Percentiles rank a stretch among this genome's conserved stretches.
Evolutionary conservation across 2,329 filamentous ascomycete genomes (phyloP).

Genomic region (Ceratocystis harringtonii): DNA sequence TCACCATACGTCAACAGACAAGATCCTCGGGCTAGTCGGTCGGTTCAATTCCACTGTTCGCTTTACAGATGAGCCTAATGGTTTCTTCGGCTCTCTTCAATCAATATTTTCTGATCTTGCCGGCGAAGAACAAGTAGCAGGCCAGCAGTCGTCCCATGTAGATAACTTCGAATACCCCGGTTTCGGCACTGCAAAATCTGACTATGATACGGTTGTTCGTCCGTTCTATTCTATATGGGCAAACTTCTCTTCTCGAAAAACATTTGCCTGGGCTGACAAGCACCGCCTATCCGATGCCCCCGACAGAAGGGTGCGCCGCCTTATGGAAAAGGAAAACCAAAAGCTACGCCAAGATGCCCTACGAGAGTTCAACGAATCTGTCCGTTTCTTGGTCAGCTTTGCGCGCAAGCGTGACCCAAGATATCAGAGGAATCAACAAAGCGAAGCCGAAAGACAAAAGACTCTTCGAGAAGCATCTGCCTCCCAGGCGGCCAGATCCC

Average conservation of each 20-base stretch:
- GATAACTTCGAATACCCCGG: slow-evolving; percentile 53
- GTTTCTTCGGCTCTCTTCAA: slow-evolving; percentile 71
- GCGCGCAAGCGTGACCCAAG: slow-evolving; percentile 83
- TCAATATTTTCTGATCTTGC: slow-evolving; percentile 68
- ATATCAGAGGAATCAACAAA: slow-evolving; percentile 61
- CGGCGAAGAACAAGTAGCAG: slow-evolving; percentile 46
- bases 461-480: slow-evolving; percentile 61
- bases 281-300: slow-evolving; percentile 75
- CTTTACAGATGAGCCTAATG: slow-evolving; percentile 62
- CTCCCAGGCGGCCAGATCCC: slow-evolving; percentile 68
- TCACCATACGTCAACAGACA: slow-evolving; percentile 62
- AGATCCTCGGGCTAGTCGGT: slow-evolving; percentile 63
- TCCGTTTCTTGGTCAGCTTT: slow-evolving; percentile 73
- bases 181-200: slow-evolving; percentile 64
- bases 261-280: slow-evolving; percentile 77
- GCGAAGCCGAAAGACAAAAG: slow-evolving; percentile 67
- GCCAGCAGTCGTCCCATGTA: slow-evolving; percentile 36
- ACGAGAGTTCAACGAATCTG: slow-evolving; percentile 83
- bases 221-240: slow-evolving; percentile 72
- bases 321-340: slow-evolving; percentile 94
- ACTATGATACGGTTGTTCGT: slow-evolving; percentile 61
- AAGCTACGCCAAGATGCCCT: slow-evolving; percentile 67
- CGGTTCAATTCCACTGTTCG: slow-evolving; percentile 65
- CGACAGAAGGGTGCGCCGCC: slow-evolving; percentile 62
- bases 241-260: slow-evolving; percentile 69